Percentiles rank a stretch among this genome's conserved stretches.
phyloP scores from a whole-genome alignment of 208 protist species.

The Leishmania aethiopica region DNA sequence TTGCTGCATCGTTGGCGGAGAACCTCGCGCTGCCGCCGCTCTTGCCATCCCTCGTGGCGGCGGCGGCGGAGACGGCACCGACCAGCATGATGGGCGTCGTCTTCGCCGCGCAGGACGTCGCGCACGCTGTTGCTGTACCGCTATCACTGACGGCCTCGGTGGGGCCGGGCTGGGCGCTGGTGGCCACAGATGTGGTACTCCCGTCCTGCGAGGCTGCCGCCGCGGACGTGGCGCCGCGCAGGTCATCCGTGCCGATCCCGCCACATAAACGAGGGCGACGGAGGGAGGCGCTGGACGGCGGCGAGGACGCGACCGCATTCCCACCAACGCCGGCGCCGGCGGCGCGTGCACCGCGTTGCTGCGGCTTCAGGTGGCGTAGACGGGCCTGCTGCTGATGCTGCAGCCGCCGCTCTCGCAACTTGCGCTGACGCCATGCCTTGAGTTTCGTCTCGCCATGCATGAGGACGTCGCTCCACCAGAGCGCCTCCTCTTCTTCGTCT shows the following conservation, averaged over 20 bases:
- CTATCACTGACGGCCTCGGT: conserved; percentile 6
- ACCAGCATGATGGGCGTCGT: neutral
- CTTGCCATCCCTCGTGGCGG: neutral
- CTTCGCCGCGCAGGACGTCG: neutral
- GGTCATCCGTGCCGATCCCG: neutral
- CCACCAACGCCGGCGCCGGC: neutral
- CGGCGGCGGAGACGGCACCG: neutral
- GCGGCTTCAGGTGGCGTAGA: conserved; percentile 2
- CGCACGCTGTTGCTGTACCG: neutral
- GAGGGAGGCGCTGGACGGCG: neutral
- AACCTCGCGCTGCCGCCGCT: neutral
- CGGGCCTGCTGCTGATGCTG: conserved; percentile 21
- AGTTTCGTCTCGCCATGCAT: conserved; percentile 35
- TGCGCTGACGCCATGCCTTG: conserved; percentile 18
- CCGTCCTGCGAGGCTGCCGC: neutral
- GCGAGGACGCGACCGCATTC: neutral
- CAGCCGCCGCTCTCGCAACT: conserved; percentile 19
- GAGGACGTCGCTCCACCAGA: conserved; percentile 65
- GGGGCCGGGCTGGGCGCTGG: neutral
- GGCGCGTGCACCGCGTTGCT: neutral
- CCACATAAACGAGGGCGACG: neutral
- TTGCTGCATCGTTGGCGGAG: neutral
- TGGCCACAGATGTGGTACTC: neutral
- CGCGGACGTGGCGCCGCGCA: neutral
- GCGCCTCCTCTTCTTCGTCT: conserved; percentile 38